These are phyloP conservation scores for Gaeumannomyces sp. DNA, from an alignment of 2,329 filamentous ascomycete species.

Conservation along the genomic window DNA sequence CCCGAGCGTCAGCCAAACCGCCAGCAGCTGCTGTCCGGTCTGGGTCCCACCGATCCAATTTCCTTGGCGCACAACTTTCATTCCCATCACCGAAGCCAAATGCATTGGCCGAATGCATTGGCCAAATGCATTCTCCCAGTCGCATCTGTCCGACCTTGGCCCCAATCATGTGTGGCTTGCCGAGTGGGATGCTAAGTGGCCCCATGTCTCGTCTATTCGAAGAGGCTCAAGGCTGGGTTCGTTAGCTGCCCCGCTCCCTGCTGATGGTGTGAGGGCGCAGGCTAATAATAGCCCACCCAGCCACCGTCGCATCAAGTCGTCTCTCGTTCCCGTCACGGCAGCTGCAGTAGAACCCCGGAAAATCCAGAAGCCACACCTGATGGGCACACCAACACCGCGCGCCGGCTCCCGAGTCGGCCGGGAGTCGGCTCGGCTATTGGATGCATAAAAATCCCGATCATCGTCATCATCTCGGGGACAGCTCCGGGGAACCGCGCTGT, in stretches of 20 bases:
- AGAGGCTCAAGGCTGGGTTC: not conserved
- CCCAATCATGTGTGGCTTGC: not conserved
- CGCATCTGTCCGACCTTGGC: not conserved
- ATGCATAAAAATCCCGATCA: not conserved
- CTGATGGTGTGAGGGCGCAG: not conserved
- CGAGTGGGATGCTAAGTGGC: not conserved
- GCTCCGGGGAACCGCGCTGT: not conserved
- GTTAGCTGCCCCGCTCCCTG: not conserved
- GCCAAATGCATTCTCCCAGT: too few relatives aligned
- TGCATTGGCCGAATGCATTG: not conserved
- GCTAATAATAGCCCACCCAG: not conserved
- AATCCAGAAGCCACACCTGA: not conserved
- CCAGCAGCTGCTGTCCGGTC: not conserved
- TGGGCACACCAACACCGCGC: not conserved
- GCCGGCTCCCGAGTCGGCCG: not conserved
- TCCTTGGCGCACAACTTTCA: not conserved
- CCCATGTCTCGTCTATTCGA: not conserved
- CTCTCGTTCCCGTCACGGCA: not conserved
- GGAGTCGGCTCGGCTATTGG: not conserved
- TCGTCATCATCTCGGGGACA: not conserved
- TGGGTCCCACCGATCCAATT: not conserved
- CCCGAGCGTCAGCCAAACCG: not conserved
- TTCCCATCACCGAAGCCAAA: not conserved
- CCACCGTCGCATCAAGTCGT: not conserved
- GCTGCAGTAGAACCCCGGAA: not conserved